Evolutionary conservation across 2,329 filamentous ascomycete genomes (phyloP).

Genomic region (Chalaropsis ovoidea): DNA sequence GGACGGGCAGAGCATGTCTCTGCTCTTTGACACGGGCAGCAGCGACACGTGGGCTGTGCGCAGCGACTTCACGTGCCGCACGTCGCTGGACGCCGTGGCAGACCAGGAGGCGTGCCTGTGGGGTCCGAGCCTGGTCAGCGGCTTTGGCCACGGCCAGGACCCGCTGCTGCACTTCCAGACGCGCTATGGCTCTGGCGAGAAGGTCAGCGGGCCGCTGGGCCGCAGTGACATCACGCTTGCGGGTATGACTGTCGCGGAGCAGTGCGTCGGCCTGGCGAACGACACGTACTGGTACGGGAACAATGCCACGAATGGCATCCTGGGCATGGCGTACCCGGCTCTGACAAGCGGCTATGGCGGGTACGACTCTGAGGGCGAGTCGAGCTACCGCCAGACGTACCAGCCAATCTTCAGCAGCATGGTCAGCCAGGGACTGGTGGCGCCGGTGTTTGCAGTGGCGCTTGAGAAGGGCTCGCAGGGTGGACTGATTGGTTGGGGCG

Average conservation of each 20-base stretch:
- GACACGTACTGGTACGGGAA: slow-evolving; percentile 43
- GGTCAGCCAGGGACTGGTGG: slow-evolving; percentile 38
- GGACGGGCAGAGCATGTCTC: slow-evolving; percentile 34
- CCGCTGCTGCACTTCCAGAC: slow-evolving; percentile 39
- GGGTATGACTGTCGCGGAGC: slow-evolving; percentile 37
- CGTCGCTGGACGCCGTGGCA: slow-evolving; percentile 31
- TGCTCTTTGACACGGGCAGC: slow-evolving; percentile 44
- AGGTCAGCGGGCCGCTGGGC: slow-evolving; percentile 40
- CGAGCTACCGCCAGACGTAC: slow-evolving; percentile 34
- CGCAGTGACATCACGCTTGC: slow-evolving; percentile 39
- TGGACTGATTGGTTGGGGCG: slow-evolving; percentile 41
- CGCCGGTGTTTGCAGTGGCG: slow-evolving; percentile 42
- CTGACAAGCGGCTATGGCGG: slow-evolving; percentile 39
- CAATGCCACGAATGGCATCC: slow-evolving; percentile 42
- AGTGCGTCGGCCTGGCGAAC: slow-evolving; percentile 42
- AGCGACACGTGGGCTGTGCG: slow-evolving; percentile 43
- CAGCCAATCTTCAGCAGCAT: slow-evolving; percentile 42
- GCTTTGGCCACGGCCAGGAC: slow-evolving; percentile 36
- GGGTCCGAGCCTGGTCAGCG: slow-evolving; percentile 33
- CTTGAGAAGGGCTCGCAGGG: slow-evolving; percentile 39
- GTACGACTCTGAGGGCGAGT: slow-evolving; percentile 12
- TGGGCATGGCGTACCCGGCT: slow-evolving; percentile 43
- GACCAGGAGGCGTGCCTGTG: slow-evolving; percentile 35
- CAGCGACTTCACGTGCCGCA: slow-evolving; percentile 37
- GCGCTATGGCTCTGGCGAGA: slow-evolving; percentile 42